These are phyloP conservation scores for Eurotiales sp. DNA, from an alignment of 2,329 filamentous ascomycete species.

Conservation along the genomic window DNA sequence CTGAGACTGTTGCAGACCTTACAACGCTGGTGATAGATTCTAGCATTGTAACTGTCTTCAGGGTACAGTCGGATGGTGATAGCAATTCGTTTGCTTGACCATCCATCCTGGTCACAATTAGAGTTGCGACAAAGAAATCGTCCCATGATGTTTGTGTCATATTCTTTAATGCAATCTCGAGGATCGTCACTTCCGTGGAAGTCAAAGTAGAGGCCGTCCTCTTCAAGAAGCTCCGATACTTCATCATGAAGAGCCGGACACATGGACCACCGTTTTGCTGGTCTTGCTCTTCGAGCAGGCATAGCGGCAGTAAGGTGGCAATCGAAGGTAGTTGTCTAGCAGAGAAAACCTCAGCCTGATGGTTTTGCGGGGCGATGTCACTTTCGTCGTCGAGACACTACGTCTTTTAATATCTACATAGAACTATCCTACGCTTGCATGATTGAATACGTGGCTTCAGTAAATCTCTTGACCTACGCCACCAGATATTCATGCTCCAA, in stretches of 20 bases:
- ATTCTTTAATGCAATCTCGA: conserved; percentile 21
- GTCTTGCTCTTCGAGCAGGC: no score
- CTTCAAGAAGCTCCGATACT: conserved; percentile 28
- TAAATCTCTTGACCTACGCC: no score
- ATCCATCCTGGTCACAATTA: conserved; percentile 29
- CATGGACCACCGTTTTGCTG: conserved; percentile 29
- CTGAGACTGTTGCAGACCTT: conserved; percentile 33
- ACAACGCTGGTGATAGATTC: conserved; percentile 44
- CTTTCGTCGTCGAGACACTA: no score
- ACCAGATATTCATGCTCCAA: no score
- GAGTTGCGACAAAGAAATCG: conserved; percentile 36
- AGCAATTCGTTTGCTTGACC: conserved; percentile 41
- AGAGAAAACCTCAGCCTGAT: no score
- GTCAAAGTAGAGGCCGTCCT: conserved; percentile 27
- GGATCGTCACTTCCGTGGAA: conserved; percentile 31
- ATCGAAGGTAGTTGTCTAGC: no score
- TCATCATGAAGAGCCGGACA: conserved; percentile 29
- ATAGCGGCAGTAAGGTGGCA: no score
- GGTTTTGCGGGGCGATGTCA: no score
- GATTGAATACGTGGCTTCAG: no score
- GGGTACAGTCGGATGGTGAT: conserved; percentile 43
- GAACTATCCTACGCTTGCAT: no score
- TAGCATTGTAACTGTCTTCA: conserved; percentile 38
- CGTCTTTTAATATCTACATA: no score
- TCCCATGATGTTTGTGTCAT: conserved; percentile 43